Evolutionary conservation across 768 basidiomycete genomes (phyloP), one percentile per base, ranked within the genome.

Genomic region (Mycena leptocephala): DNA sequence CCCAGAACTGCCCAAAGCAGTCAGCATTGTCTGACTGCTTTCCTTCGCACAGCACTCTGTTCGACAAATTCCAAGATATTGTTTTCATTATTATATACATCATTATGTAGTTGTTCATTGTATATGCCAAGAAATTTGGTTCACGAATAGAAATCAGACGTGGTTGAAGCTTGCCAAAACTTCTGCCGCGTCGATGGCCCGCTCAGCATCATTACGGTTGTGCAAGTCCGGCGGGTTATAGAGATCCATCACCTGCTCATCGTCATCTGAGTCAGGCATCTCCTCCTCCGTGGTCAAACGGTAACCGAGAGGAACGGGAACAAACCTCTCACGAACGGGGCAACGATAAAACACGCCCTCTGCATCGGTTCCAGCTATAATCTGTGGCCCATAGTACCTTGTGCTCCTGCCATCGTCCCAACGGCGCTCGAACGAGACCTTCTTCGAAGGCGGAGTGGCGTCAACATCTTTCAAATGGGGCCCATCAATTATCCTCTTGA

Each of bases 231-330:
- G n/a, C n/a, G n/a, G n/a, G 13, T 56, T 56, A 2, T 8, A 58
- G 20, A 69, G 53, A 32, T 69, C 55, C 53, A 69, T 18, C 35
- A 55, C 66, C 16, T 1, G 2, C 51, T 56, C 24, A 11, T 39
- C 67, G 20, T 68, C 53, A 20, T 53, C 66, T 6, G 16, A 18
- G 5, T 16, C 39, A 10, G 39, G 24, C 37, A 30, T 30, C 39
- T 69, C 55, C 11, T 43, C 55, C 56, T 56, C 55, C 26, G 8
- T 3, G 20, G 37, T 56, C 18, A 28, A 46, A 32, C 59, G 69
- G 46, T 70, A 70, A n/a, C 69, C 69, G 8, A 46, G 69, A 18
- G 69, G 69, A 10, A 70, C 26, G 10, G 69, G 58, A 20, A 61
- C 43, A 24, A 70, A 70, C 7, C 24, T 51, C 0, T 37, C 6